Base-by-base conservation (phyloP, 345 rosid species). In the Eucalyptus curtisii region DNA sequence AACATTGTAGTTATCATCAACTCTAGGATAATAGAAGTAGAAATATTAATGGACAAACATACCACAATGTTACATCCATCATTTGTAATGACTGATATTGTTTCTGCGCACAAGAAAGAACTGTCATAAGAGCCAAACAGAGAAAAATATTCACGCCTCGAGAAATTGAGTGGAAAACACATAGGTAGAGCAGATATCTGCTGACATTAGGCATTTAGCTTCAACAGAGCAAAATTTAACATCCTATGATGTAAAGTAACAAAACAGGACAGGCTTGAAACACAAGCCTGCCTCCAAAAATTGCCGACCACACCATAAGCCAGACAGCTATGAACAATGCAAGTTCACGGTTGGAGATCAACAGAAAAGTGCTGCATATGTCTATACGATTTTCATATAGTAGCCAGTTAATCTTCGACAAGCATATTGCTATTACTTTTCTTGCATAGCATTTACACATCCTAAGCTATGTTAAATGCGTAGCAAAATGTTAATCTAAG, bases 41-140 rank as follows among this genome's bases (percentile, higher is more conserved):
- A 79, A 50, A 33, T 8, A 16, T 19, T 10, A 84, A 30, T 4
- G 45, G 16, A 5, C 61, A 68, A 87, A 91, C 91, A 45, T 91
- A 96, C 98, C 95, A 97, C 98, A 88, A 97, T 96, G 91, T 96
- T 97, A 88, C 98, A 96, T 82, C 99, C 99, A 90, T 97, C 98
- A 88, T 96, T 97, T 45, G 98, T 96, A 88, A 95, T 97, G 11
- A 97, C 95, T 19, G 99, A 96, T 89, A 95, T 94, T 12, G 91
- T 92, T 91, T 97, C 98, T 94, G 95, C 88, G 86, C 88, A 50
- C 86, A 92, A 64, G 55, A 82, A 91, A 61, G 76, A 57, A 82
- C 42, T 37, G 37, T 55, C 37, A 49, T 86, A 57, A 61, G 24
- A 76, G 61, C 25, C 68, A 49, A 50, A 20, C 16, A 13, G 49